These are phyloP conservation scores for Aristolochia californica DNA, from an alignment of 164 flowering plant species.

Conservation along the genomic window DNA sequence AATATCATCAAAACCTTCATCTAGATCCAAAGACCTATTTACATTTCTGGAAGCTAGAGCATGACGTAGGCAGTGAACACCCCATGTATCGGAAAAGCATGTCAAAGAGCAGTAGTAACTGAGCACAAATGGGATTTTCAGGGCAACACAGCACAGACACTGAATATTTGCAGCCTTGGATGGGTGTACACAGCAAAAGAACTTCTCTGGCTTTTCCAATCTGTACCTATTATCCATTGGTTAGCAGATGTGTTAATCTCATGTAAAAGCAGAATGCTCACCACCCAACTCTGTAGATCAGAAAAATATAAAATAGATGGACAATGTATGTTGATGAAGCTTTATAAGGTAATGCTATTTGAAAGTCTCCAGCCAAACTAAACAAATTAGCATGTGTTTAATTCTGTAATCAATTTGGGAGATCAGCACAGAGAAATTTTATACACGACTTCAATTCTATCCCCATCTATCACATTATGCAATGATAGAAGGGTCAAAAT, in stretches of 20 bases:
- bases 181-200: conserved; percentile 22
- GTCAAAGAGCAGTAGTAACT: conserved; percentile 22
- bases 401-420: not conserved
- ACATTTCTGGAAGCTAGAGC: conserved; percentile 9
- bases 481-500: no score
- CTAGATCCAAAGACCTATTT: not conserved
- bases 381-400: not conserved
- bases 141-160: conserved; percentile 18
- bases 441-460: not conserved
- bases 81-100: conserved; percentile 30
- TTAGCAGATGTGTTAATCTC: not conserved
- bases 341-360: no score
- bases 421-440: not conserved
- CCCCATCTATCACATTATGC: no score
- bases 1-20: conserved; percentile 6
- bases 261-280: not conserved
- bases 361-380: no score
- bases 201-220: conserved; percentile 1
- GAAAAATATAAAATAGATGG: not conserved
- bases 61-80: conserved; percentile 14
- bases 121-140: conserved; percentile 10
- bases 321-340: not conserved
- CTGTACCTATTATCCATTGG: conserved; percentile 22
- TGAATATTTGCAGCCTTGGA: conserved; percentile 21
- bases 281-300: not conserved